Base-by-base conservation (phyloP, 2,329 filamentous ascomycete species). In the Sclerotinia subarctica region DNA sequence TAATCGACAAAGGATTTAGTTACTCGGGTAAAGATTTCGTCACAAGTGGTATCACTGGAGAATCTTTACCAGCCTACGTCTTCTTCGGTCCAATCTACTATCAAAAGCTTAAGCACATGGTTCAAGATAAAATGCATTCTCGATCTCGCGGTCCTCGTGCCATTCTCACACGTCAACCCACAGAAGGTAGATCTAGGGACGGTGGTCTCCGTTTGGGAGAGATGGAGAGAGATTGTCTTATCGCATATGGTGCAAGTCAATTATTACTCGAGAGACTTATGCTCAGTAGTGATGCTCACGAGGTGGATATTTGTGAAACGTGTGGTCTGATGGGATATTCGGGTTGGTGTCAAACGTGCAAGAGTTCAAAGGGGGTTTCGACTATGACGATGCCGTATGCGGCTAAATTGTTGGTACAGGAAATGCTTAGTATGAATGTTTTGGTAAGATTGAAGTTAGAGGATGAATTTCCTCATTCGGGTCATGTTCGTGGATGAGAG, bases 41-140 rank as follows among this genome's bases (percentile, higher is more conserved):
- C 71, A 98, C 95, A 0, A 94, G 90, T 0, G 95, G 95, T 47
- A 94, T 97, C 77, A 98, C 95, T 0, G 96, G 95, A 75, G 95
- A 99, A 80, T 88, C 92, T 0, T 84, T 98, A 7, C 93, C 96
- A 72, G 94, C 94, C 17, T 98, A 98, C 80, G 93, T 99, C 77
- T 99, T 98, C 84, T 97, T 96, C 78, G 95, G 95, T 0, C 95
- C 95, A 15, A 99, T 99, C 80, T 99, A 97, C 83, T 99, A 99
- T 83, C 95, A 99, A 83, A 96, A 97, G 73, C 87, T 99, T 72
- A 99, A 99, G 86, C 95, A 99, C 85, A 99, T 99, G 95, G 95
- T 99, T 5, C 94, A 98, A 79, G 95, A 99, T 79, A 99, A 99
- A 82, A 98, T 99, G 95, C 95, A 99, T 81, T 94, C 92, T 44